Conservation (phyloP, 306 rosid species). For the Sindora glabra region DNA sequence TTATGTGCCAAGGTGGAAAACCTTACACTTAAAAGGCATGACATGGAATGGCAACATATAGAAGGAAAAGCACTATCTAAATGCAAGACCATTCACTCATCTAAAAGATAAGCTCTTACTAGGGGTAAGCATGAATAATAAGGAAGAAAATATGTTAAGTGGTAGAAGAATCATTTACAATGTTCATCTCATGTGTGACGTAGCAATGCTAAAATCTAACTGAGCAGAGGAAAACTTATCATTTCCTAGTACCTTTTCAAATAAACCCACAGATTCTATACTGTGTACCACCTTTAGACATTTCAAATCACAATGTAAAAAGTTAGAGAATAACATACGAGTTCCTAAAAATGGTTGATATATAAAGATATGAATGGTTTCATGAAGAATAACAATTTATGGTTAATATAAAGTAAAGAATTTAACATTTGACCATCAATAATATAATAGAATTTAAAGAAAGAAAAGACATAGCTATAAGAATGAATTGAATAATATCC, state of each 20-base stretch:
- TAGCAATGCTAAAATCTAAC: conserved; percentile 86
- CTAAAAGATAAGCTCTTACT: conserved; percentile 41
- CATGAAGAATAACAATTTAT: background rate
- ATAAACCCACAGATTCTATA: conserved; percentile 81
- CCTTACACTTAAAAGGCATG: too few relatives aligned
- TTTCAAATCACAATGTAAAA: conserved; percentile 73
- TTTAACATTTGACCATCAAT: background rate
- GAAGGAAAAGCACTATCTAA: background rate
- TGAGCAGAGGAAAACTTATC: conserved; percentile 49
- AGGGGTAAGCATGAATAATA: conserved; percentile 93
- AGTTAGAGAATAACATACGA: conserved; percentile 74
- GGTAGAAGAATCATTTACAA: conserved; percentile 51
- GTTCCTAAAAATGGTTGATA: conserved; percentile 55
- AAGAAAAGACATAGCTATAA: background rate
- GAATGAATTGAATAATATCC: background rate
- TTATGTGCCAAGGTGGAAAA: too few relatives aligned
- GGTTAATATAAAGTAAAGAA: background rate
- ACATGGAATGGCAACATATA: too few relatives aligned
- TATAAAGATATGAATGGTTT: conserved; percentile 6
- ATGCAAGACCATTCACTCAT: background rate
- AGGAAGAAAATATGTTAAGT: conserved; percentile 83
- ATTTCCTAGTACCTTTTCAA: conserved; percentile 68
- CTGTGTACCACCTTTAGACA: conserved; percentile 57
- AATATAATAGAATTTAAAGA: background rate
- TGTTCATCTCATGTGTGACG: conserved; percentile 55